phyloP scores from a whole-genome alignment of 2,329 filamentous ascomycete genomes.

The Helotiales sp. region DNA sequence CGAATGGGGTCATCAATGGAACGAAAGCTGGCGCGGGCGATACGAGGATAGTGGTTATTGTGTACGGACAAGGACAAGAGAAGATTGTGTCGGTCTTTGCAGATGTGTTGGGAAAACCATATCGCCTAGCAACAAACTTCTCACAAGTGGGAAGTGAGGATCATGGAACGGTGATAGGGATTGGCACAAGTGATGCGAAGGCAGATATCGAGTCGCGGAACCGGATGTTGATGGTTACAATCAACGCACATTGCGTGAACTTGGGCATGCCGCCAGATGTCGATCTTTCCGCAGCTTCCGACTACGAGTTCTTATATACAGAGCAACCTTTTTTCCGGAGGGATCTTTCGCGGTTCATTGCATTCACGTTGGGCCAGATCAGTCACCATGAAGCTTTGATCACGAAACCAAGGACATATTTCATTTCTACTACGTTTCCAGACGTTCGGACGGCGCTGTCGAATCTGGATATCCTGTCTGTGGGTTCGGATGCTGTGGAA shows the following conservation, averaged over 20 bases:
- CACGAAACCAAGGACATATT: slow-evolving; percentile 76
- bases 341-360: slow-evolving; percentile 76
- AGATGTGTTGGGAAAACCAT: slow-evolving; percentile 75
- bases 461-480: slow-evolving; percentile 83
- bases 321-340: slow-evolving; percentile 69
- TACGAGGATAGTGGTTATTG: slow-evolving; percentile 60
- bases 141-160: slow-evolving; percentile 54
- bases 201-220: slow-evolving; percentile 58
- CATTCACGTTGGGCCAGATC: slow-evolving; percentile 77
- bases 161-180: slow-evolving; percentile 66
- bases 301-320: slow-evolving; percentile 87
- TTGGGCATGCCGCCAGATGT: slow-evolving; percentile 68
- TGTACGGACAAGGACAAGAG: slow-evolving; percentile 72
- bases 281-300: slow-evolving; percentile 65
- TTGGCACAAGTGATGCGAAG: slow-evolving; percentile 57
- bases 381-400: slow-evolving; percentile 75
- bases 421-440: slow-evolving; percentile 86
- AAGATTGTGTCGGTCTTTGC: slow-evolving; percentile 74
- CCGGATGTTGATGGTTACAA: slow-evolving; percentile 60
- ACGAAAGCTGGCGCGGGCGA: slow-evolving; percentile 45
- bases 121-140: slow-evolving; percentile 58
- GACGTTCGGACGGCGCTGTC: slow-evolving; percentile 80
- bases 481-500: slow-evolving; percentile 83
- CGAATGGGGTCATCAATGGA: slow-evolving; percentile 37
- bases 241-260: slow-evolving; percentile 77